Conservation (phyloP, 139 green algal species). For the Coelastrella sp. region DNA sequence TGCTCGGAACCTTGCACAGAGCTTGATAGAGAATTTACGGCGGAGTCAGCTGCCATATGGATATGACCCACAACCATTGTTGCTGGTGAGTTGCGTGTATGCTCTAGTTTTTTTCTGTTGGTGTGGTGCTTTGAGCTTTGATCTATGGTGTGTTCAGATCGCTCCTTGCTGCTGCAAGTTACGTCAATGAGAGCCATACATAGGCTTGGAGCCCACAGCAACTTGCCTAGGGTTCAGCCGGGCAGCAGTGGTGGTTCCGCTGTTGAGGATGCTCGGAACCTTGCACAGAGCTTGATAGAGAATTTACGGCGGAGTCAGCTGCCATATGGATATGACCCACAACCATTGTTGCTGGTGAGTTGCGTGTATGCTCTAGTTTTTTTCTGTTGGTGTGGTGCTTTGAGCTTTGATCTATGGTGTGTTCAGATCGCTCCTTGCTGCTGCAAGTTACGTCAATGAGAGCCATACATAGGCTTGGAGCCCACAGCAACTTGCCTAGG, state of each 20-base stretch:
- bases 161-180: too few relatives aligned
- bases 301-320: background rate
- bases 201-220: background rate
- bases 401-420: too few relatives aligned
- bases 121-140: too few relatives aligned
- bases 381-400: too few relatives aligned
- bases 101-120: too few relatives aligned
- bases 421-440: too few relatives aligned
- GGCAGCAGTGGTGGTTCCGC: constrained; percentile 21
- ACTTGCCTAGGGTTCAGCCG: constrained; percentile 6
- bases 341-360: constrained; percentile 18
- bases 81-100: background rate
- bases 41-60: constrained; percentile 29
- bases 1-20: background rate
- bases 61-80: constrained; percentile 11
- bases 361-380: background rate
- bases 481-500: background rate
- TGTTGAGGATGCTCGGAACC: constrained; percentile 20
- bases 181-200: too few relatives aligned
- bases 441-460: too few relatives aligned
- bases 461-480: background rate
- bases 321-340: constrained; percentile 29
- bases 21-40: background rate
- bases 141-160: too few relatives aligned
- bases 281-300: background rate